These are phyloP conservation scores for Pleurotus sapidus DNA, from an alignment of 768 basidiomycete species.

Conservation along the genomic window DNA sequence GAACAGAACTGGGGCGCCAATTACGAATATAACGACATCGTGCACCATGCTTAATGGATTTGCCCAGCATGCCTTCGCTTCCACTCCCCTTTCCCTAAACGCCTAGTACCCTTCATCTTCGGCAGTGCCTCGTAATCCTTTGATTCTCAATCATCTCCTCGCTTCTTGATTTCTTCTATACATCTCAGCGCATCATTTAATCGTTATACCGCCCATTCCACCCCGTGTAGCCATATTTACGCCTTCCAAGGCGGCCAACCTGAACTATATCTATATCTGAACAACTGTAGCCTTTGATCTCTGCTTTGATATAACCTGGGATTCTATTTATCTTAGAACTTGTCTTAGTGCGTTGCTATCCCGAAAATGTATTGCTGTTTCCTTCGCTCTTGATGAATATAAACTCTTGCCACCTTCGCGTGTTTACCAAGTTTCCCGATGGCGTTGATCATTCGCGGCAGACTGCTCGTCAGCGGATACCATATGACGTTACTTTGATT, in stretches of 20 bases:
- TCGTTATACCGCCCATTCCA: background rate
- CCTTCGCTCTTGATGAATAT: background rate
- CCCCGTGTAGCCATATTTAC: slow-evolving; percentile 3
- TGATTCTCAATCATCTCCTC: background rate
- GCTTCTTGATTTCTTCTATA: background rate
- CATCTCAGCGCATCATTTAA: background rate
- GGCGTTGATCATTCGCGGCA: no score
- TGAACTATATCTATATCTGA: background rate
- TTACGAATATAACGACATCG: slow-evolving; percentile 3
- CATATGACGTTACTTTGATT: no score
- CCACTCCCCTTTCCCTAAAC: background rate
- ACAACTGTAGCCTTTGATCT: slow-evolving; percentile 6
- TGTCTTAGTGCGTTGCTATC: background rate
- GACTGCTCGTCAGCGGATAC: no score
- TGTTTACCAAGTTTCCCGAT: no score
- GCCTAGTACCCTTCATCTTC: background rate
- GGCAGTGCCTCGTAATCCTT: background rate
- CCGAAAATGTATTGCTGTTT: slow-evolving; percentile 2
- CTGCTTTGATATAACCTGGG: background rate
- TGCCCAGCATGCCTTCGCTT: background rate
- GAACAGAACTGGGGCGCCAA: background rate
- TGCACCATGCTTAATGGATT: background rate
- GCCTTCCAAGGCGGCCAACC: background rate
- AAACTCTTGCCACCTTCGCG: no score
- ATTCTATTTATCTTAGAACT: background rate